Evolutionary conservation across 257 asterid genomes (phyloP), one percentile per base, ranked within the genome.

Genomic region (Solanum etuberosum): DNA sequence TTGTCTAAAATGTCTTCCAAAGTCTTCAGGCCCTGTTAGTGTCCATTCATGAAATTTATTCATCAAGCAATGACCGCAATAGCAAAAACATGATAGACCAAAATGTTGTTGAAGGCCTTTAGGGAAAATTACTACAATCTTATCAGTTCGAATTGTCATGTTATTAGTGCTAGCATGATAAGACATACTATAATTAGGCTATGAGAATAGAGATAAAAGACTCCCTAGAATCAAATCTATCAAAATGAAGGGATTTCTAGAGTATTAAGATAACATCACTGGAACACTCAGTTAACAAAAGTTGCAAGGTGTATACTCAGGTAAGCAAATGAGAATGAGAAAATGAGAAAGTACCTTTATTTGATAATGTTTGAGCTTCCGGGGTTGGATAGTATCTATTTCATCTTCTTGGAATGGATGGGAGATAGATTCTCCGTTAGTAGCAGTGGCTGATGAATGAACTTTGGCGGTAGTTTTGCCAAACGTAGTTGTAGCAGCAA

Each of bases 301-400:
- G 38, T n/a, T 83, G 25, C 59, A 61, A 18, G 67, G 37, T 5
- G 20, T 1, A 18, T 87, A 32, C 70, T 16, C 46, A 73, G 4
- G 42, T 1, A 35, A 83, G 54, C 54, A 14, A 48, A 61, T 9
- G 40, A 29, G 73, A 29, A 23, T 35, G 51, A 20, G 74, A 83
- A 82, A 82, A 61, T 15, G 23, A 21, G 32, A 2, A 13, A 21
- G 85, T 84, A 93, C 99, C 96, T 94, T 95, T 85, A 95, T 87
- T 90, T 95, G 99, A 92, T 95, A 93, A 88, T 88, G 95, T 85
- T 93, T 96, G 87, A 93, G 43, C n/a, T 74, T 92, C 86, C 81
- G 91, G 51, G 93, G 90, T 86, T 89, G 91, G 29, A 20, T 92
- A 42, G 86, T 90, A 65, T 89, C 94, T 25, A 38, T 76, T 77